Percentiles rank a stretch among this genome's conserved stretches.
phyloP scores from a whole-genome alignment of 2,329 filamentous ascomycete species.

The Arthroderma uncinatum region DNA sequence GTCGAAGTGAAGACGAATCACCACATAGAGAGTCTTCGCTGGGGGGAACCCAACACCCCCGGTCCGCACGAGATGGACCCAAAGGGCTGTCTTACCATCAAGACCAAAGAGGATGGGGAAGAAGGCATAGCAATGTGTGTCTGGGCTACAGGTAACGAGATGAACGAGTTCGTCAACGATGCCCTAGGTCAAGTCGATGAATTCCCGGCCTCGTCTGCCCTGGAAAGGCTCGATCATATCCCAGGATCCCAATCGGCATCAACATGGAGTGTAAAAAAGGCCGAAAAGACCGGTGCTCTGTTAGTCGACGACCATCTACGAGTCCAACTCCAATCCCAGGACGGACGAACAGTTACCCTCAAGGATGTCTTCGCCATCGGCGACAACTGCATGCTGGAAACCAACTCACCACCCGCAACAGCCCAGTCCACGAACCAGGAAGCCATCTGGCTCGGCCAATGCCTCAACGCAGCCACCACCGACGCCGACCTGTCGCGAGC shows the following conservation, averaged over 20 bases:
- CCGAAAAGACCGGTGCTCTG: conserved; percentile 38
- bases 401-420: conserved; percentile 44
- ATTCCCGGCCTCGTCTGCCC: conserved; percentile 14
- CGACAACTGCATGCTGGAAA: conserved; percentile 46
- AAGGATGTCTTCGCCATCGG: conserved; percentile 46
- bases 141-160: conserved; percentile 48
- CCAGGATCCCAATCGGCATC: conserved; percentile 9
- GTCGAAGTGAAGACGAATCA: conserved; percentile 49
- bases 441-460: conserved; percentile 46
- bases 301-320: conserved; percentile 47
- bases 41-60: conserved; percentile 36
- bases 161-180: conserved; percentile 43
- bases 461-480: conserved; percentile 42
- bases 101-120: conserved; percentile 47
- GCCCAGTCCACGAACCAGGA: conserved; percentile 51
- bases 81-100: conserved; percentile 41
- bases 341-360: conserved; percentile 33
- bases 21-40: conserved; percentile 44
- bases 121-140: conserved; percentile 50
- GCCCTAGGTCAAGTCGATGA: conserved; percentile 23
- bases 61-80: conserved; percentile 32
- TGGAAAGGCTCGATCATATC: conserved; percentile 9
- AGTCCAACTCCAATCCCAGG: conserved; percentile 39
- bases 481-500: conserved; percentile 9
- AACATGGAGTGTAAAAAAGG: conserved; percentile 42